Base-by-base conservation (phyloP, 1,139 yeast genomes). In the Scheffersomyces illinoinensis region DNA sequence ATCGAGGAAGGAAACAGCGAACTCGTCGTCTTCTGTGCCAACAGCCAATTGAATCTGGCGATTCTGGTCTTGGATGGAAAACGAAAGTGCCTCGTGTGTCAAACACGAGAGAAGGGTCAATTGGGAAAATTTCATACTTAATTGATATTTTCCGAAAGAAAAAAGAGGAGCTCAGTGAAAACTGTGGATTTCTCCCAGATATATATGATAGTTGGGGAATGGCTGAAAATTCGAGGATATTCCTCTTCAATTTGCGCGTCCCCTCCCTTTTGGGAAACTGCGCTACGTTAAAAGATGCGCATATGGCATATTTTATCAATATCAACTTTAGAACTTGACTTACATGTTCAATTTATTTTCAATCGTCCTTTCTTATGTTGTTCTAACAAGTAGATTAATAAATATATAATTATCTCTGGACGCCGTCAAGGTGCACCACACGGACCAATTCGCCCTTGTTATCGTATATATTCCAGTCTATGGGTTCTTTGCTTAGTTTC, bases 1-100 rank as follows among this genome's bases (percentile, higher is more conserved):
- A 56, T 75, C 77, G 58, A 75, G 65, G 56, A 70, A 71, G 7
- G 70, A 64, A 33, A 54, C 26, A 5, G 43, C 14, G 17, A 12
- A 33, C 10, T 33, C 14, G 17, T 33, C 43, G 4, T 33, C 43
- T 33, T 33, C 43, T 14, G 14, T 33, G 10, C 17, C 43, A 2
- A 33, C 17, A 7, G 4, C 4, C 10, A 33, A 14, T 33, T 17
- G 43, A 33, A 33, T 33, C 43, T 33, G 17, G 4, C 3, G 43
- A 12, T 33, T 33, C 4, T 33, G 17, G 43, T 33, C 17, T 33
- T 14, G 14, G 43, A 12, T 33, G 14, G 17, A 33, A 33, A 33
- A 33, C 43, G 43, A 33, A 33, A 33, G 43, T 33, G 43, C 17
- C 10, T 10, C 43, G 43, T 33, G 14, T 10, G 43, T 14, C 17